Evolutionary conservation across 2,329 filamentous ascomycete species (phyloP), one percentile per base, ranked within the genome.

Genomic region (Alternaria alternata): DNA sequence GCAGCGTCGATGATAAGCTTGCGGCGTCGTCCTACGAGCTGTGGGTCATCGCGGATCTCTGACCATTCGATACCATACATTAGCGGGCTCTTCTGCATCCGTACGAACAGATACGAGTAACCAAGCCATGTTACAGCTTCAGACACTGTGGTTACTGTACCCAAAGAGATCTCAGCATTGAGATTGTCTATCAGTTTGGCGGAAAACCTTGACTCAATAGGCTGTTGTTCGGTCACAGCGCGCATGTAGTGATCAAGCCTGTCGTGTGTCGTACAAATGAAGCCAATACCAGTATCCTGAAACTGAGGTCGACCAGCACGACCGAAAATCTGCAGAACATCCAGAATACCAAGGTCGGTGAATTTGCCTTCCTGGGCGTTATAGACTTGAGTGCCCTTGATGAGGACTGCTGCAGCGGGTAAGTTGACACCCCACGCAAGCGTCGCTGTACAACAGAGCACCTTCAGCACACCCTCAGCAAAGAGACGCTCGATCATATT

Each of bases 401-500:
- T 99, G 54, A 99, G 87, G 51, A 99, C 95, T 0, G 95, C 96
- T 0, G 95, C 95, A 34, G 95, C 95, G 1, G 95, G 95, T 79
- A 99, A 87, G 79, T 99, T 99, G 75, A 99, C 94, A 88, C 95
- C 95, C 95, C 95, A 99, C 0, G 95, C 95, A 26, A 99, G 85
- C 1, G 95, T 99, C 11, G 95, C 95, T 3, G 95, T 99, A 88
- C 96, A 99, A 84, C 94, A 98, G 22, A 99, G 89, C 1, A 99
- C 94, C 78, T 95, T 97, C 69, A 98, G 87, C n/a, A 98, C 90
- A 26, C 95, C 96, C 67, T 96, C 91, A 4, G 85, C 88, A 69
- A 99, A 99, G 16, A 98, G 85, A 18, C 92, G 88, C 78, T 99
- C 96, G 83, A 97, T 93, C n/a, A 97, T 81, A 69, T 99, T 99